Evolutionary conservation across 345 rosid species (phyloP), one percentile per base, ranked within the genome.

Genomic region (Populus pruinosa): DNA sequence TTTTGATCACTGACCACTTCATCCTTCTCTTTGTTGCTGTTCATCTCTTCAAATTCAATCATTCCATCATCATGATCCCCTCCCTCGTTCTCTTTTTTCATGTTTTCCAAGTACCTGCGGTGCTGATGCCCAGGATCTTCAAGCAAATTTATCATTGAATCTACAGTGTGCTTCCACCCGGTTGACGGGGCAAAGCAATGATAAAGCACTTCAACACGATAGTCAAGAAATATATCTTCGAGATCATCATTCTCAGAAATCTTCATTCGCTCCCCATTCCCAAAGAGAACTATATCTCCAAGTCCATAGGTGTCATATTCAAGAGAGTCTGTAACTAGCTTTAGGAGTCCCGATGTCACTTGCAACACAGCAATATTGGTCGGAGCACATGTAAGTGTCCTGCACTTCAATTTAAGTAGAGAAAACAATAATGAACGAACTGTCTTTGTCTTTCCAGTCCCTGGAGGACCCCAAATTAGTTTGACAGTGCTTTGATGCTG

Each of bases 401-500:
- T 79, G 67, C 86, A 87, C 47, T 78, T 86, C 84, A 74, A 35
- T 64, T 71, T 75, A 43, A 87, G 79, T 16, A 89, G 78, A 39
- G 69, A 55, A 2, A 79, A 23, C 74, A 89, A 68, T 73, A 89
- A 70, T 20, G 73, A 38, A 69, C 89, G 74, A 18, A 83, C 72
- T 1, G 87, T 89, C 39, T 77, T 86, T 0, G 92, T 89, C 77
- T 89, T 89, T 65, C 90, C 90, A 0, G 92, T 89, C 27, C 92
- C 92, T 1, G 92, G 92, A 2, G 92, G 92, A 9, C 92, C 92
- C 92, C 87, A 86, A 8, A 89, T 82, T 4, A 89, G 87, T 38
- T 87, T 80, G 44, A 86, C 83, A 8, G 29, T 70, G 71, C 75
- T 79, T 74, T 7, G 3, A 70, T 88, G 89, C 64, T 23, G 0